Conservation (phyloP, 371 early-diverging fungal genomes). For the Mucor indicus region DNA sequence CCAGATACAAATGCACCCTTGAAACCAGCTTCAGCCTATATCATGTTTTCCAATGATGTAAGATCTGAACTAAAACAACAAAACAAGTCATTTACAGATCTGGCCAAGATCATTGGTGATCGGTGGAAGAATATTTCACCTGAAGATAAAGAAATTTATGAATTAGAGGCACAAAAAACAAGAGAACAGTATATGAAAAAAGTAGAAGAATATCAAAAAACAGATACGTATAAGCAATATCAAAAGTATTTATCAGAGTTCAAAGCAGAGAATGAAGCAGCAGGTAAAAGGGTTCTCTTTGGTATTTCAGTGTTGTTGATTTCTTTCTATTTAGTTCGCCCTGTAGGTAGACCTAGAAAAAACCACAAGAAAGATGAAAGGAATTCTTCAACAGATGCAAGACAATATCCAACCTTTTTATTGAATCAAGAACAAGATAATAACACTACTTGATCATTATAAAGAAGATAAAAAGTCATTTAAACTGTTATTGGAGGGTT, state of each 20-base stretch:
- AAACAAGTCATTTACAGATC: conserved; percentile 46
- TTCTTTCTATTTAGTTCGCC: too few species aligned
- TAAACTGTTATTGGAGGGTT: conserved; percentile 3
- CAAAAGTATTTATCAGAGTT: conserved; percentile 45
- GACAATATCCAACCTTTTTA: conserved; percentile 24
- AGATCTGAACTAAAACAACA: conserved; percentile 42
- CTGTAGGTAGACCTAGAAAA: conserved; percentile 36
- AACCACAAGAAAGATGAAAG: conserved; percentile 17
- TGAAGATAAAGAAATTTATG: conserved; percentile 32
- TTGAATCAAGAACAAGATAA: conserved; percentile 21
- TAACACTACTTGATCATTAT: conserved; percentile 5
- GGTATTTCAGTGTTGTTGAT: too few species aligned
- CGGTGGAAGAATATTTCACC: conserved; percentile 39
- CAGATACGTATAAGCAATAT: conserved; percentile 41
- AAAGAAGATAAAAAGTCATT: conserved; percentile 37
- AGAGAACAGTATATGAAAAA: conserved; percentile 37
- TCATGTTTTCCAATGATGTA: conserved; percentile 51
- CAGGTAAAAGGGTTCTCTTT: too few species aligned
- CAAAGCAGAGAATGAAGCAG: conserved; percentile 43
- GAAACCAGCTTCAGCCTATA: conserved; percentile 57
- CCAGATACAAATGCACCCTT: conserved; percentile 49
- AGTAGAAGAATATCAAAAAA: conserved; percentile 38
- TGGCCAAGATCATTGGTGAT: conserved; percentile 50
- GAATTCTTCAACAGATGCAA: conserved; percentile 5
- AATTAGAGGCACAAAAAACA: conserved; percentile 23